Base-by-base conservation (phyloP, 192 early-diverging fungal species). In the Diversispora eburnea region DNA sequence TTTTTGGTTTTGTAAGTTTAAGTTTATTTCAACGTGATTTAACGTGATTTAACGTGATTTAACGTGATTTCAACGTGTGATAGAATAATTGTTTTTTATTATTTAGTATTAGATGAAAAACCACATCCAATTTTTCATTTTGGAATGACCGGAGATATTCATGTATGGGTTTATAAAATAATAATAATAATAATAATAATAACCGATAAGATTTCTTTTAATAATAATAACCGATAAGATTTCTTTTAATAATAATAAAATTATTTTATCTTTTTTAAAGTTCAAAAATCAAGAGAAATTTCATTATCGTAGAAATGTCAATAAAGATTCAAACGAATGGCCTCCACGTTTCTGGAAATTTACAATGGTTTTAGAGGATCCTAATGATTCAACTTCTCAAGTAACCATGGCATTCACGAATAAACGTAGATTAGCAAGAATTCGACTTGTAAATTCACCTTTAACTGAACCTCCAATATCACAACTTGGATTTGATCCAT, bases 401-500 rank as follows among this genome's bases (percentile, higher is more conserved):
- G 22, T 75, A 25, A 59, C 67, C 0, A 58, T 81, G 39, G 82
- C 84, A 42, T 92, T 92, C 49, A 81, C 84, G 3, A 93, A 95
- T 75, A 76, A 84, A 8, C 84, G 93, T 7, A 81, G 94, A 3
- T 80, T 95, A 12, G 89, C 86, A 13, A 77, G 87, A 9, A 80
- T 95, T 12, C 78, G 87, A 3, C 78, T 92, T n/a, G 78, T 90
- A 3, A 81, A 84, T 3, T 81, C 86, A 57, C 85, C 87, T 3
- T 51, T 83, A n/a, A 63, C 71, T 5, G 41, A 80, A 6, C 78
- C 74, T 15, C 83, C 86, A 10, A 81, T 95, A 20, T 81, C 77
- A 19, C 83, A 84, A 49, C 84, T 94, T 2, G 94, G 93, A 5
- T 94, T 92, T 77, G 94, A 95, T 77, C 90, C 93, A 12, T 9